These are phyloP conservation scores for Infundibulicybe gibba DNA, from an alignment of 768 basidiomycete genomes.

Conservation along the genomic window DNA sequence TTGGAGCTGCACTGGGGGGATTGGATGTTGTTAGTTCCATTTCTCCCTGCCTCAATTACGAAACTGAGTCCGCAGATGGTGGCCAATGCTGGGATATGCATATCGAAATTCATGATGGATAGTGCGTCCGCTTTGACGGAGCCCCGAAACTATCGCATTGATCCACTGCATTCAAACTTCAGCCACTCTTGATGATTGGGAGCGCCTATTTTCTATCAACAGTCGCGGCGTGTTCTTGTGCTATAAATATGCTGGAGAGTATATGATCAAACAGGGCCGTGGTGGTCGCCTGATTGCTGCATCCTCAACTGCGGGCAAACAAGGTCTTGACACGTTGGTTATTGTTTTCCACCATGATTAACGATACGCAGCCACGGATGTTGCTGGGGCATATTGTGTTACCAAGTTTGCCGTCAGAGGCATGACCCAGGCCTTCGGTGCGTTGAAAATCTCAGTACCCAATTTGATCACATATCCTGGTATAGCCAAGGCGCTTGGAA, in stretches of 20 bases:
- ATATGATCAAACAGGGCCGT: too few species aligned
- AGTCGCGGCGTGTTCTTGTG: too few species aligned
- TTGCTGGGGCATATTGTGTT: conserved; percentile 20
- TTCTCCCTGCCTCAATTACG: not conserved
- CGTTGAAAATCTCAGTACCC: not conserved
- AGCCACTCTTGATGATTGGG: too few species aligned
- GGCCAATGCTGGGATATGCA: too few species aligned
- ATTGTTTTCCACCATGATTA: not conserved
- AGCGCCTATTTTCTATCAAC: too few species aligned
- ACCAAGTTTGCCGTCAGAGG: conserved; percentile 42
- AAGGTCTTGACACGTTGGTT: conserved; percentile 11
- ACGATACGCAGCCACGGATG: conserved; percentile 5
- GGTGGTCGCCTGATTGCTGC: too few species aligned
- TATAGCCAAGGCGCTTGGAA: too few species aligned
- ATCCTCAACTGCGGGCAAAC: too few species aligned
- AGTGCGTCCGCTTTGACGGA: conserved; percentile 12
- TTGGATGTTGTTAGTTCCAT: too few species aligned
- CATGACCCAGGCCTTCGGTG: conserved; percentile 36
- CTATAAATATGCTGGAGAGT: too few species aligned
- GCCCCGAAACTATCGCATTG: not conserved
- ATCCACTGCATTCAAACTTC: not conserved
- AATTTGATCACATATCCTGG: not conserved
- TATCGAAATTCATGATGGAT: conserved; percentile 8
- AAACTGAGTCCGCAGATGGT: conserved; percentile 13
- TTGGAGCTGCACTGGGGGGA: too few species aligned